Base-by-base conservation (phyloP, 192 early-diverging fungal genomes). In the Cetraspora pellucida region DNA sequence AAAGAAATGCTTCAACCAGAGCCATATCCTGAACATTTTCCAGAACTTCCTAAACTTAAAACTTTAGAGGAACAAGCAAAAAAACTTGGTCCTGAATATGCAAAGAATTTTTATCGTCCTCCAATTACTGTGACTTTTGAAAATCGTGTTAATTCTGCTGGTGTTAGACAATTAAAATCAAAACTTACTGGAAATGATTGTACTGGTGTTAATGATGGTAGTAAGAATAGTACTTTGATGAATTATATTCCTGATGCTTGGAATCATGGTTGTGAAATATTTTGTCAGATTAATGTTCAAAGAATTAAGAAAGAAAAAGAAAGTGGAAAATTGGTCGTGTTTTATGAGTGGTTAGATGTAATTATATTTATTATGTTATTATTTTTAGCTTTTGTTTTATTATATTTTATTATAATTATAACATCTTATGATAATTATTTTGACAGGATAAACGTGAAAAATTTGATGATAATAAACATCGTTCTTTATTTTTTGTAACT, bases 211-310 rank as follows among this genome's bases (percentile, higher is more conserved):
- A 85, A 85, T 59, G 84, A 85, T 58, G 82, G 84, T 61, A 83
- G 82, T 74, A 85, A 85, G 63, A 85, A 82, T 63, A 79, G 72
- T 11, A 85, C 82, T 2, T 57, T 85, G n/a, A 75, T 85, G 77
- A 85, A 81, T 72, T 85, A 85, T 47, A 81, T 85, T 19, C 79
- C 84, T 16, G 84, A 85, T 43, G 84, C 84, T 10, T 85, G 84
- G 84, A 85, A 85, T 75, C 81, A 85, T 50, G 84, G 84, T 14
- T 80, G 80, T 28, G 84, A 85, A 69, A 85, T 85, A 54, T 85
- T 83, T 66, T 81, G 79, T 47, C 52, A 43, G 37, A 71, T 77
- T 65, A 68, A 77, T 25, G 84, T 85, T n/a, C 52, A 79, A 46
- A 70, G 82, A 28, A 78, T 85, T 30, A 80, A 82, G 46, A 73